Conservation (phyloP, 441 rosid genomes). For the Erodium chrysanthum region DNA sequence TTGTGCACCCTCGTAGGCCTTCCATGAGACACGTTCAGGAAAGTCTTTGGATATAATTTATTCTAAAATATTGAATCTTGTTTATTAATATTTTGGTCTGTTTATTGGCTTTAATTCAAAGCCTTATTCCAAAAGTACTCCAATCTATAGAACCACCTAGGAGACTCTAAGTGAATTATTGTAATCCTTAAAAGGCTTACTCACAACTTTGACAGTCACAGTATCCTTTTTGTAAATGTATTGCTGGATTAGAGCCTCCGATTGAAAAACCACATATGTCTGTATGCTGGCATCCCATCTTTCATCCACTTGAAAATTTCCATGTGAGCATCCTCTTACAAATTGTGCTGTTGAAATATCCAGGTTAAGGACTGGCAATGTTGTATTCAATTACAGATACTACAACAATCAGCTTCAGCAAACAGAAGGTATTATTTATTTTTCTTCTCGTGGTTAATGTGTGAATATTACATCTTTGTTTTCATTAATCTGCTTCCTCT, state of each 20-base stretch:
- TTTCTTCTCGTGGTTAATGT: not conserved
- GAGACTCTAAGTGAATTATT: not conserved
- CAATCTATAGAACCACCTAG: not conserved
- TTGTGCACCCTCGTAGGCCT: not conserved
- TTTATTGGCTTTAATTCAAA: not conserved
- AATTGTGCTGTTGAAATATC: slow-evolving; percentile 23
- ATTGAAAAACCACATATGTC: not conserved
- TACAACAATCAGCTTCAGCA: slow-evolving; percentile 79
- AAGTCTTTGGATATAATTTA: not conserved
- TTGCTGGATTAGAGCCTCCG: not conserved
- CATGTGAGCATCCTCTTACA: not conserved
- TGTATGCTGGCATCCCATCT: not conserved
- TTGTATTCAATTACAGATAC: slow-evolving; percentile 83
- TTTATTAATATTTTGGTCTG: not conserved
- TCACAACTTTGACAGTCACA: not conserved
- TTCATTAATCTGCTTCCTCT: not conserved
- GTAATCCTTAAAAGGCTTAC: not conserved
- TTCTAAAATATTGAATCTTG: not conserved
- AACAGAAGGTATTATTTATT: slow-evolving; percentile 67
- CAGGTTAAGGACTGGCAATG: slow-evolving; percentile 94
- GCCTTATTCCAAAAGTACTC: not conserved
- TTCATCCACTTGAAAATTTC: not conserved
- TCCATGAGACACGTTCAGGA: not conserved
- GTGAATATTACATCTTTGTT: not conserved
- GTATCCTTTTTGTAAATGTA: not conserved